Evolutionary conservation across 352 stramenopile genomes (phyloP).

Genomic region (Pythium phragmiticola): DNA sequence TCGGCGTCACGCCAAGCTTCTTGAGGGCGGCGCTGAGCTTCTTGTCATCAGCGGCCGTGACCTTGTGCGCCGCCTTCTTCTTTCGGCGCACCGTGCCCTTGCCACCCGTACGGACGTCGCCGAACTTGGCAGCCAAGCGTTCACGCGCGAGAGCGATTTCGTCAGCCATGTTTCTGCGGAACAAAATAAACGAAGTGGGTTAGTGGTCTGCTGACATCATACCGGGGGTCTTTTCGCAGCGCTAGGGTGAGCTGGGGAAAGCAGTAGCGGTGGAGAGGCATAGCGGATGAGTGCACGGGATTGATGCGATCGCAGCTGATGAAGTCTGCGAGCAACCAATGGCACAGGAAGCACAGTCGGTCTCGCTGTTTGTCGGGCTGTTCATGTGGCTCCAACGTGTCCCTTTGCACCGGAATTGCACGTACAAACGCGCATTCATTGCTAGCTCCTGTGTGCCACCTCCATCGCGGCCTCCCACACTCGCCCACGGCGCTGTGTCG

Average conservation of each 20-base stretch:
- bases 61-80: slow-evolving; percentile 94
- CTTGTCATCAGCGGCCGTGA: slow-evolving; percentile 94
- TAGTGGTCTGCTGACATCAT: background rate
- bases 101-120: slow-evolving; percentile 92
- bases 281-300: background rate
- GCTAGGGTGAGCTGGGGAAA: background rate
- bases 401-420: background rate
- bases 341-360: background rate
- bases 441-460: background rate
- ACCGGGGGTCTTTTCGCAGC: background rate
- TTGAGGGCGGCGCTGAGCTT: slow-evolving; percentile 97
- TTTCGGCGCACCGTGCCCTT: slow-evolving; percentile 96
- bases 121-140: slow-evolving; percentile 84
- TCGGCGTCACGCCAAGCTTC: slow-evolving; percentile 97
- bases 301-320: background rate
- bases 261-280: background rate
- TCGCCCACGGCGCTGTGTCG: background rate
- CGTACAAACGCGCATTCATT: background rate
- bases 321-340: too few species aligned
- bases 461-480: background rate
- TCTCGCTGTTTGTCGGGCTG: background rate
- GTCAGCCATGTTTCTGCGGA: slow-evolving; percentile 74
- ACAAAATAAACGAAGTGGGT: background rate
- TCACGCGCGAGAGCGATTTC: slow-evolving; percentile 88
- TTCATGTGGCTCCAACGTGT: background rate